A percentile compares a stretch with the other conserved stretches of the same genome.
phyloP scores from a whole-genome alignment of 2,329 filamentous ascomycete genomes.

The Diaporthe velutina region DNA sequence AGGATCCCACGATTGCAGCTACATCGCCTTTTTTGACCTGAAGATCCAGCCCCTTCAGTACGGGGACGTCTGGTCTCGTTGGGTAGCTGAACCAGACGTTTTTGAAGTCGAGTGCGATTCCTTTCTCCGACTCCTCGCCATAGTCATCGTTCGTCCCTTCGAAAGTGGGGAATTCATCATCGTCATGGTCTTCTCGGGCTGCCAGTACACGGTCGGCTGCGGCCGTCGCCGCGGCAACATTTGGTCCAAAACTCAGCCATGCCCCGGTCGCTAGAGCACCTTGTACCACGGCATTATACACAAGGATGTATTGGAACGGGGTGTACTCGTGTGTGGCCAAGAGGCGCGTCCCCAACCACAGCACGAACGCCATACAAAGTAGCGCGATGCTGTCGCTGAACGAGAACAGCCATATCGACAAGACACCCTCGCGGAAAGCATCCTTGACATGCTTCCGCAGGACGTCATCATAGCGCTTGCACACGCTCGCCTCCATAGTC shows the following conservation, averaged over 20 bases:
- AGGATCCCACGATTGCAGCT: not conserved
- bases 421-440: slow-evolving; percentile 41
- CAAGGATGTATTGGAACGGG: slow-evolving; percentile 51
- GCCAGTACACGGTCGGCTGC: slow-evolving; percentile 48
- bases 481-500: slow-evolving; percentile 71
- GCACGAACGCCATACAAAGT: slow-evolving; percentile 48
- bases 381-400: slow-evolving; percentile 10
- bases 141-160: not conserved
- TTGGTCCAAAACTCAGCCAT: slow-evolving; percentile 51
- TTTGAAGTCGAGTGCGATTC: slow-evolving; percentile 32
- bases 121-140: slow-evolving; percentile 45
- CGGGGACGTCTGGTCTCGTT: slow-evolving; percentile 12
- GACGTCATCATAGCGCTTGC: slow-evolving; percentile 52
- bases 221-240: slow-evolving; percentile 47
- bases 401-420: not conserved
- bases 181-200: slow-evolving; percentile 20
- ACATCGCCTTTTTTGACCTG: slow-evolving; percentile 7
- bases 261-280: slow-evolving; percentile 46
- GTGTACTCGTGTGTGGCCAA: slow-evolving; percentile 48
- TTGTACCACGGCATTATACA: slow-evolving; percentile 51
- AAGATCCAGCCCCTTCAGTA: slow-evolving; percentile 25
- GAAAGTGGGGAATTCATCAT: not conserved
- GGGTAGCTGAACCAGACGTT: slow-evolving; percentile 37
- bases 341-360: slow-evolving; percentile 59
- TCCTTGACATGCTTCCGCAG: slow-evolving; percentile 47